Percentiles rank a stretch among this genome's conserved stretches.
phyloP scores from a whole-genome alignment of 2,329 filamentous ascomycete genomes.

The Fusarium torreyae region DNA sequence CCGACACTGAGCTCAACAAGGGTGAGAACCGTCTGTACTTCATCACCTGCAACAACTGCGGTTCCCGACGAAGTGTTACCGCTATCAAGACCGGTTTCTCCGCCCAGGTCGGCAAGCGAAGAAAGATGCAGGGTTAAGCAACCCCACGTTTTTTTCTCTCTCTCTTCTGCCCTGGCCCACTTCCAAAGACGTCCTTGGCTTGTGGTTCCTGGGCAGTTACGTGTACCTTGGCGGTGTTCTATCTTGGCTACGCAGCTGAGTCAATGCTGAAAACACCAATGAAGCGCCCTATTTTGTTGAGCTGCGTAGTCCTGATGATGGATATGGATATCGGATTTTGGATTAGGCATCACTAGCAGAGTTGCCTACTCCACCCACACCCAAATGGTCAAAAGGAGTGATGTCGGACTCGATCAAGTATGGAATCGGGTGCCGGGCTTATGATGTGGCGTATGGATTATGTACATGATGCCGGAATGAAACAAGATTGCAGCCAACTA shows the following conservation, averaged over 20 bases:
- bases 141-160: slow-evolving; percentile 12
- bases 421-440: slow-evolving; percentile 42
- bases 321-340: slow-evolving; percentile 40
- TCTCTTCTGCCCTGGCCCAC: slow-evolving; percentile 17
- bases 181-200: slow-evolving; percentile 21
- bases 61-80: slow-evolving; percentile 87
- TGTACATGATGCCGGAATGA: slow-evolving; percentile 52
- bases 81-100: slow-evolving; percentile 99
- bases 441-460: slow-evolving; percentile 48
- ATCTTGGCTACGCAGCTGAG: slow-evolving; percentile 27
- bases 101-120: slow-evolving; percentile 98
- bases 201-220: slow-evolving; percentile 25
- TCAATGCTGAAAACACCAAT: slow-evolving; percentile 4
- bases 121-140: slow-evolving; percentile 87
- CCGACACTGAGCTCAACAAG: slow-evolving; percentile 97
- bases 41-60: slow-evolving; percentile 92
- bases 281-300: slow-evolving; percentile 10
- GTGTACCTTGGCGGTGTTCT: slow-evolving; percentile 19
- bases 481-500: slow-evolving; percentile 42
- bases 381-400: slow-evolving; percentile 44
- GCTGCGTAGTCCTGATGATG: slow-evolving; percentile 24
- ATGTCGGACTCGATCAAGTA: slow-evolving; percentile 31
- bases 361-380: slow-evolving; percentile 32
- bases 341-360: slow-evolving; percentile 39
- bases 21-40: slow-evolving; percentile 99